Evolutionary conservation across 148 eudicot species (phyloP).

Genomic region (Gaultheria prostrata): DNA sequence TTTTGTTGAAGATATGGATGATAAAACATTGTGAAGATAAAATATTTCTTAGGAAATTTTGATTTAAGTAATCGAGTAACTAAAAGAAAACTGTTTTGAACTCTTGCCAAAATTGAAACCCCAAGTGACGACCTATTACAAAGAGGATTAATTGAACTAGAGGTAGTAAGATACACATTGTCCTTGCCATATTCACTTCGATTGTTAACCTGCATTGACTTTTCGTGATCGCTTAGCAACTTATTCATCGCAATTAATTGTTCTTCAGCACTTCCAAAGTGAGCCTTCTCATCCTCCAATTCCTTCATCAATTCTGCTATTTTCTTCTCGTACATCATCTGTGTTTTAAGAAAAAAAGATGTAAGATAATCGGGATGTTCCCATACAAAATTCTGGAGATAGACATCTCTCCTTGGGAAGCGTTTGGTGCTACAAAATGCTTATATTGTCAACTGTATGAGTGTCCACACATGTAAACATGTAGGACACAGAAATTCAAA

Average conservation of each 20-base stretch:
- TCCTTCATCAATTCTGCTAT: slow-evolving; percentile 65
- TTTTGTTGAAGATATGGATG: neutral
- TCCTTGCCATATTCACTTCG: slow-evolving; percentile 1
- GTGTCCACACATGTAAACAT: neutral
- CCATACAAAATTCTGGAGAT: neutral
- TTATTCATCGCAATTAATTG: slow-evolving; percentile 51
- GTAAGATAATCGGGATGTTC: neutral
- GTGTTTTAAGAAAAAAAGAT: slow-evolving; percentile 39
- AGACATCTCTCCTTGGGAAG: neutral
- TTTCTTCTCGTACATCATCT: slow-evolving; percentile 81
- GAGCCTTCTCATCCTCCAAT: slow-evolving; percentile 52
- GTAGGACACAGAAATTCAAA: neutral
- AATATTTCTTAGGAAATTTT: neutral
- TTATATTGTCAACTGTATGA: neutral
- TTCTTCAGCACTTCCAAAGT: slow-evolving; percentile 43
- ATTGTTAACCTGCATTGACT: slow-evolving; percentile 54
- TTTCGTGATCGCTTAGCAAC: slow-evolving; percentile 52
- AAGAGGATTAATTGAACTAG: neutral
- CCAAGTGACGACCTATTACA: neutral
- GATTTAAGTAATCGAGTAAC: neutral
- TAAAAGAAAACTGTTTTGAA: neutral
- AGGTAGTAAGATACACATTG: neutral
- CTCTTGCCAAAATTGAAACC: neutral
- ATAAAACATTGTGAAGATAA: neutral
- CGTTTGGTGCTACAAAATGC: neutral